Conservation (phyloP, 225 moss, liverwort and hornwort species). For the Marchantia paleacea region DNA sequence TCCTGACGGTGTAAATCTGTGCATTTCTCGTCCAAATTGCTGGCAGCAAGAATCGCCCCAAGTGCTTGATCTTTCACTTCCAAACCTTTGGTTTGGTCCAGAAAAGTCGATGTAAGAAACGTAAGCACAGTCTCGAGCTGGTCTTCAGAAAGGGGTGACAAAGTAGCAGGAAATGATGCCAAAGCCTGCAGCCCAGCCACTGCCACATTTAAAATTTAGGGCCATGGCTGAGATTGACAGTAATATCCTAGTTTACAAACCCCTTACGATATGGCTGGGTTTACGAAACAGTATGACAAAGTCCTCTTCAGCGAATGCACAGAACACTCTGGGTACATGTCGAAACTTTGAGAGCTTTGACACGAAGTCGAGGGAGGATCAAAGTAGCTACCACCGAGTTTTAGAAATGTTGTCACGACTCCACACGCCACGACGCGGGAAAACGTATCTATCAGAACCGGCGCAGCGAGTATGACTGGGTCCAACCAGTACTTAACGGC, state of each 20-base stretch:
- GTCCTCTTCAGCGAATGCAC: background rate
- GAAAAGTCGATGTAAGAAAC: slow-evolving; percentile 45
- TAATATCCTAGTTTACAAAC: too few species aligned
- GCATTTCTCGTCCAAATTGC: slow-evolving; percentile 51
- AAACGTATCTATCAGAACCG: slow-evolving; percentile 46
- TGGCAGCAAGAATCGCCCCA: slow-evolving; percentile 49
- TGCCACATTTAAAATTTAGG: slow-evolving; percentile 52
- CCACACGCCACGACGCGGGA: slow-evolving; percentile 41
- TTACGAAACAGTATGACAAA: background rate
- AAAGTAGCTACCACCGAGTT: slow-evolving; percentile 56
- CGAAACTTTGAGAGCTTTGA: too few species aligned
- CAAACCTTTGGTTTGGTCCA: slow-evolving; percentile 31
- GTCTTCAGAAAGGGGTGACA: slow-evolving; percentile 55
- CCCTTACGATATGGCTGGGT: too few species aligned
- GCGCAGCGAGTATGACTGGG: slow-evolving; percentile 46
- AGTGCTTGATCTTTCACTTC: slow-evolving; percentile 33
- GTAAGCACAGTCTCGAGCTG: slow-evolving; percentile 49
- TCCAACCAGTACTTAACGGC: slow-evolving; percentile 48
- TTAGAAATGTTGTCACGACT: slow-evolving; percentile 29
- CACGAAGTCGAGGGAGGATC: background rate
- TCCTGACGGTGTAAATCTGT: slow-evolving; percentile 8
- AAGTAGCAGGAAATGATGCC: slow-evolving; percentile 65
- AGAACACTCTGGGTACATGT: background rate
- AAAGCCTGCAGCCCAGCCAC: slow-evolving; percentile 81
- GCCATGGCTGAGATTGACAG: slow-evolving; percentile 1